Evolutionary conservation across 2,329 filamentous ascomycete genomes (phyloP).

Genomic region (Neoscytalidium dimidiatum): DNA sequence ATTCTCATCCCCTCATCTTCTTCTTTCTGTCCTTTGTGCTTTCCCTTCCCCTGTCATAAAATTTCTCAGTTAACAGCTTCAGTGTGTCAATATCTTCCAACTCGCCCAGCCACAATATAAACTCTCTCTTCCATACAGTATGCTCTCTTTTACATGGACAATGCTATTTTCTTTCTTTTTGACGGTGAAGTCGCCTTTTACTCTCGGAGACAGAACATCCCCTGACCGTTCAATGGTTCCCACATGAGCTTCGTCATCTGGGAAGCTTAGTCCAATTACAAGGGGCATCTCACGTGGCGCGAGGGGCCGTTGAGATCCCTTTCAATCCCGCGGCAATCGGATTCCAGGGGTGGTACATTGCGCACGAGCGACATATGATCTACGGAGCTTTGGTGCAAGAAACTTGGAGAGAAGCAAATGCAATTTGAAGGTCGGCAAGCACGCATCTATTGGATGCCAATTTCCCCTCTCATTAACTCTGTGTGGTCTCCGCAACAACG

Average conservation of each 20-base stretch:
- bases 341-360: neutral
- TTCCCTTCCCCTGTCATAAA: no score
- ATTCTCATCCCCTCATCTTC: no score
- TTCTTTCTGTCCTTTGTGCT: no score
- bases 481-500: neutral
- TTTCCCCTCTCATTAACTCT: neutral
- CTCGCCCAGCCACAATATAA: neutral
- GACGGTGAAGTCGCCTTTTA: no score
- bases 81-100: neutral
- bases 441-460: neutral
- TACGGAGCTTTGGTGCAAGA: neutral
- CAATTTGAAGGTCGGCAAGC: neutral
- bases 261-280: neutral
- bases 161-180: no score
- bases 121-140: neutral
- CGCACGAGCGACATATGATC: conserved; percentile 5
- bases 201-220: no score
- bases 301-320: neutral
- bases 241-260: neutral
- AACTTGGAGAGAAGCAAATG: neutral
- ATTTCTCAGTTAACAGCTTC: neutral
- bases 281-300: neutral
- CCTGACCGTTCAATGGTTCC: neutral
- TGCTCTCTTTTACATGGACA: neutral
- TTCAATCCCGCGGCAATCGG: conserved; percentile 7